Conservation (phyloP, 768 basidiomycete species). For the Rhizopogon rudus region DNA sequence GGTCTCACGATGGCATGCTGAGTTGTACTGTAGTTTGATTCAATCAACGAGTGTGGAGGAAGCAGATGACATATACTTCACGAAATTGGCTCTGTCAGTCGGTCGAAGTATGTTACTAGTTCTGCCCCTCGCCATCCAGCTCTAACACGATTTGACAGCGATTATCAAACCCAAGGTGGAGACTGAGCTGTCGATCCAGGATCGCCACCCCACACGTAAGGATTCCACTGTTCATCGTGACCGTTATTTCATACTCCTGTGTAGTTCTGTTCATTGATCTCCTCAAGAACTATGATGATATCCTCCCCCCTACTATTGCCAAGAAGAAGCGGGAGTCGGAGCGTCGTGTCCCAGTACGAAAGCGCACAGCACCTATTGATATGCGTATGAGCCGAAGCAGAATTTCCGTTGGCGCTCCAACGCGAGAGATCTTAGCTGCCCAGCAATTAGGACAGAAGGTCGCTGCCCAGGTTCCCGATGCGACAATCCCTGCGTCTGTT, state of each 20-base stretch:
- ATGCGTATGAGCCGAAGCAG: conserved; percentile 80
- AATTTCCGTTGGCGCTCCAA: conserved; percentile 67
- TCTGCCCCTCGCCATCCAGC: background rate
- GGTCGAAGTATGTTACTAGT: conserved; percentile 63
- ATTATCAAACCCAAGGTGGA: conserved; percentile 81
- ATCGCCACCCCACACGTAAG: conserved; percentile 78
- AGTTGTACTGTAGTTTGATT: conserved; percentile 48
- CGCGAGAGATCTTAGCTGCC: conserved; percentile 64
- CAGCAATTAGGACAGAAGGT: conserved; percentile 61
- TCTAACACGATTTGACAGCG: conserved; percentile 35
- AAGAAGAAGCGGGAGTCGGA: conserved; percentile 87
- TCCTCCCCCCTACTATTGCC: conserved; percentile 78
- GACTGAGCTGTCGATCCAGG: conserved; percentile 83
- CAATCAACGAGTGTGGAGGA: conserved; percentile 67
- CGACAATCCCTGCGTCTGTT: conserved; percentile 8
- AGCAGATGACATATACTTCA: conserved; percentile 70
- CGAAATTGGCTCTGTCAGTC: conserved; percentile 84
- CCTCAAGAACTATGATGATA: conserved; percentile 62
- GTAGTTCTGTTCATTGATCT: conserved; percentile 84
- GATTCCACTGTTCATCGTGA: background rate
- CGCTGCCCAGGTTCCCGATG: conserved; percentile 26
- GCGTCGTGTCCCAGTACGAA: conserved; percentile 75
- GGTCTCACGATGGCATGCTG: background rate
- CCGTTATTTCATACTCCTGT: background rate
- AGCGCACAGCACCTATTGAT: conserved; percentile 84